phyloP scores from a whole-genome alignment of 2,329 filamentous ascomycete species.

The Chlorencoelia australis region DNA sequence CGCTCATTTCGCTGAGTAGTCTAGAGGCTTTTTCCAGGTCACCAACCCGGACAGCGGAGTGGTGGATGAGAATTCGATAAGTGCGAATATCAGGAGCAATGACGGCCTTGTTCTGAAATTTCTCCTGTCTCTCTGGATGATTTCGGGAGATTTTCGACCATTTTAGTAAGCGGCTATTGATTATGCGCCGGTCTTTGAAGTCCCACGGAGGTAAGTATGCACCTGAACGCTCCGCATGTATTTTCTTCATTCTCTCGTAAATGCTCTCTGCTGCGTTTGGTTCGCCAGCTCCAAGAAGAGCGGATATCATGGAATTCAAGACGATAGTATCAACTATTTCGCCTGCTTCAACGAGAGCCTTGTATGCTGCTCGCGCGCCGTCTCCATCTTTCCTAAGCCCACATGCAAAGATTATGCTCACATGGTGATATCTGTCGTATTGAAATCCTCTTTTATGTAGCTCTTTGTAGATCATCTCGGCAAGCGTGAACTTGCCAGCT shows the following conservation, averaged over 20 bases:
- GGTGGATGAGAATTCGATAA: constrained; percentile 67
- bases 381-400: constrained; percentile 65
- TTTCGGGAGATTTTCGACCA: constrained; percentile 44
- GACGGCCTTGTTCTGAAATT: constrained; percentile 51
- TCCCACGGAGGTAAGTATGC: constrained; percentile 26
- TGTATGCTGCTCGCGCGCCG: constrained; percentile 67
- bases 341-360: constrained; percentile 70
- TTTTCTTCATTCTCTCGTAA: constrained; percentile 71
- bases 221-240: constrained; percentile 15
- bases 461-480: constrained; percentile 76
- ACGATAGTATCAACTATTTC: constrained; percentile 83
- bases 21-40: constrained; percentile 61
- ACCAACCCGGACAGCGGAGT: constrained; percentile 60
- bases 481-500: constrained; percentile 71
- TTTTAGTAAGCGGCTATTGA: constrained; percentile 48
- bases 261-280: constrained; percentile 66
- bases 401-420: constrained; percentile 74
- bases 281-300: constrained; percentile 69
- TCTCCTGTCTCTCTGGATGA: constrained; percentile 42
- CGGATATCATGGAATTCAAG: constrained; percentile 76
- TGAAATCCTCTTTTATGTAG: constrained; percentile 59
- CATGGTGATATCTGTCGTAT: constrained; percentile 71
- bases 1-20: constrained; percentile 72
- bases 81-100: constrained; percentile 69
- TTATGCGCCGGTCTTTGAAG: constrained; percentile 26